These are phyloP conservation scores for Senna siamea DNA, from an alignment of 306 rosid species.

Conservation along the genomic window DNA sequence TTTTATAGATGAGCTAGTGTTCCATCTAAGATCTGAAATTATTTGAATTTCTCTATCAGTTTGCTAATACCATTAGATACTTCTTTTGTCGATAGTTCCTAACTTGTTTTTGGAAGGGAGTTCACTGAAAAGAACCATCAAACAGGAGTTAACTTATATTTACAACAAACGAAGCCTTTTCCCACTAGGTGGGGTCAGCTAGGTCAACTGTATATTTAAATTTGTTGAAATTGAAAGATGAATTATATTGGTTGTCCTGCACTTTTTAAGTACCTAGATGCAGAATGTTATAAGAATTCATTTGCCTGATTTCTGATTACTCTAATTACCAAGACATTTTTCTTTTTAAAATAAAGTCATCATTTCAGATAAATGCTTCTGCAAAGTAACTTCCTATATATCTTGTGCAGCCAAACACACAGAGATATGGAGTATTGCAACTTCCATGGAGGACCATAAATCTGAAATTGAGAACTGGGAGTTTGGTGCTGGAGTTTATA, in stretches of 20 bases:
- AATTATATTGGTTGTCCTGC: neutral
- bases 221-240: slow-evolving; percentile 10
- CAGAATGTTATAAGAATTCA: slow-evolving; percentile 4
- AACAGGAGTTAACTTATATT: neutral
- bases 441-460: slow-evolving; percentile 86
- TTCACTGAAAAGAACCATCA: neutral
- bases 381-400: slow-evolving; percentile 31
- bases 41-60: slow-evolving; percentile 17
- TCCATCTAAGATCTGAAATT: neutral
- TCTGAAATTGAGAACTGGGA: slow-evolving; percentile 99
- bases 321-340: slow-evolving; percentile 21
- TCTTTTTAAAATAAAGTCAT: neutral
- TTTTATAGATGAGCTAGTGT: slow-evolving; percentile 10
- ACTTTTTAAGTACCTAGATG: neutral
- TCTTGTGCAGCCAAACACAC: slow-evolving; percentile 68
- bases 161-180: too few species aligned
- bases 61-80: neutral
- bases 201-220: neutral
- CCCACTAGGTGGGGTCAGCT: too few species aligned
- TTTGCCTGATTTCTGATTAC: neutral
- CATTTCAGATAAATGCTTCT: slow-evolving; percentile 17
- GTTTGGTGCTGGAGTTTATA: slow-evolving; percentile 90
- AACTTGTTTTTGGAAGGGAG: neutral
- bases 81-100: neutral
- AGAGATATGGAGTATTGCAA: slow-evolving; percentile 83